Base-by-base conservation (phyloP, 1,284 basidiomycete genomes). In the Apiotrichum laibachii region DNA sequence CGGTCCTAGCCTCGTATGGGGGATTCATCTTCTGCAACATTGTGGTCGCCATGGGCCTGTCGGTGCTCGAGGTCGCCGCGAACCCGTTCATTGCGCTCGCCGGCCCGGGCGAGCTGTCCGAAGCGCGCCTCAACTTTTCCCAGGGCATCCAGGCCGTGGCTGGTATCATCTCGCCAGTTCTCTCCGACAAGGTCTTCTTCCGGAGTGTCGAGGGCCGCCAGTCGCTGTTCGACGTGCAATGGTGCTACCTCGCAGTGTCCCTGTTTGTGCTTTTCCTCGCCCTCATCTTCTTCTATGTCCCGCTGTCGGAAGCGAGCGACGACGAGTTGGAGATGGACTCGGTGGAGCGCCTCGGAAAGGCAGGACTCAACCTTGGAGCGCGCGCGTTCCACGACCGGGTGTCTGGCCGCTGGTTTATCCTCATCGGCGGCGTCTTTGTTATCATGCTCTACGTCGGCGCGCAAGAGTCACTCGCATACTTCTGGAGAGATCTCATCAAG, bases 81-180 rank as follows among this genome's bases (percentile, higher is more conserved):
- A 77, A 78, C 54, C 74, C 76, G n/a, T 78, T 73, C 61, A 75
- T 78, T 56, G 74, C 73, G 1, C 63, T 78, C 5, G 75, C 76
- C 5, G 77, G 77, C n/a, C 77, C 76, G 1, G 69, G 69, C 9
- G 67, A 76, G 49, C 62, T 72, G 9, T 66, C 66, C 22, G 77
- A 77, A 59, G 64, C 72, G 22, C 68, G 77, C 12, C 66, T 78
- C 40, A 70, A 70, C 53, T 78, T 78, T 48, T 69, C 77, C 6
- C 77, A 78, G 59, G 76, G 69, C 15, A 72, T 77, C 34, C 76
- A 78, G 60, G 77, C 67, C 1, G 60, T 77, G 21, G 75, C 74
- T 13, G 61, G 61, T 7, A 59, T 77, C 44, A 34, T 73, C 22
- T 71, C 72, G 26, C 70, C 73, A 6, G 70, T 78, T 40, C 60